Percentiles rank a stretch among this genome's conserved stretches.
Evolutionary conservation across 2,329 filamentous ascomycete genomes (phyloP).

Genomic region (Cordyceps pruinosa): DNA sequence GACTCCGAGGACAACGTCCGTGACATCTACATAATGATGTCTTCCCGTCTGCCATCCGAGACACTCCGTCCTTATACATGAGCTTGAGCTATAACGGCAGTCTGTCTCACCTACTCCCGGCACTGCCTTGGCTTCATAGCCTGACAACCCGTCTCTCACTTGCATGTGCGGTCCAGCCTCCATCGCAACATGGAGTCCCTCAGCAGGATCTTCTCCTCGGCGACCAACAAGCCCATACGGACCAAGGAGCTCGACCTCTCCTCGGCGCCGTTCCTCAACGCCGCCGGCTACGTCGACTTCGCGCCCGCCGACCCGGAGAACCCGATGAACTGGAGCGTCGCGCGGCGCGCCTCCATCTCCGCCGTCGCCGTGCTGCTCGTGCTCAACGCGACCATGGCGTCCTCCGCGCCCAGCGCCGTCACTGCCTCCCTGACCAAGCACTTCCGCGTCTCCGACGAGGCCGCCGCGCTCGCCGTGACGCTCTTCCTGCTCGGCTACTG

Average conservation of each 20-base stretch:
- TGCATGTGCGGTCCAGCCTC: background rate
- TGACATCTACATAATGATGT: background rate
- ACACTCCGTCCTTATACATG: background rate
- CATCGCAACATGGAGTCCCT: slow-evolving; percentile 31
- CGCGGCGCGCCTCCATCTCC: slow-evolving; percentile 36
- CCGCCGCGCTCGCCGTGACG: slow-evolving; percentile 43
- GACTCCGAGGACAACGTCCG: background rate
- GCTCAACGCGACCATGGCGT: slow-evolving; percentile 48
- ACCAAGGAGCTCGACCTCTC: slow-evolving; percentile 24
- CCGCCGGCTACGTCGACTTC: slow-evolving; percentile 45
- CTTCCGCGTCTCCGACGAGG: slow-evolving; percentile 41
- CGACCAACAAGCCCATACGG: slow-evolving; percentile 46
- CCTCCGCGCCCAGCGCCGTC: slow-evolving; percentile 18
- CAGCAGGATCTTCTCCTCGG: slow-evolving; percentile 40
- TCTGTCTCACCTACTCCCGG: too few species aligned
- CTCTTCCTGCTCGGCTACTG: slow-evolving; percentile 51
- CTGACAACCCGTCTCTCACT: background rate
- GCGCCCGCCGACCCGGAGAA: slow-evolving; percentile 43
- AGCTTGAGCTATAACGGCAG: background rate
- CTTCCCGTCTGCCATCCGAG: background rate
- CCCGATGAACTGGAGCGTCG: slow-evolving; percentile 39
- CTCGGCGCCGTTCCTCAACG: slow-evolving; percentile 37
- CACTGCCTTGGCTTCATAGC: too few species aligned
- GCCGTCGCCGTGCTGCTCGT: slow-evolving; percentile 38
- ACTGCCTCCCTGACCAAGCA: slow-evolving; percentile 31